Conservation (phyloP, 2,329 filamentous ascomycete species). For the Fusarium pilosicola region DNA sequence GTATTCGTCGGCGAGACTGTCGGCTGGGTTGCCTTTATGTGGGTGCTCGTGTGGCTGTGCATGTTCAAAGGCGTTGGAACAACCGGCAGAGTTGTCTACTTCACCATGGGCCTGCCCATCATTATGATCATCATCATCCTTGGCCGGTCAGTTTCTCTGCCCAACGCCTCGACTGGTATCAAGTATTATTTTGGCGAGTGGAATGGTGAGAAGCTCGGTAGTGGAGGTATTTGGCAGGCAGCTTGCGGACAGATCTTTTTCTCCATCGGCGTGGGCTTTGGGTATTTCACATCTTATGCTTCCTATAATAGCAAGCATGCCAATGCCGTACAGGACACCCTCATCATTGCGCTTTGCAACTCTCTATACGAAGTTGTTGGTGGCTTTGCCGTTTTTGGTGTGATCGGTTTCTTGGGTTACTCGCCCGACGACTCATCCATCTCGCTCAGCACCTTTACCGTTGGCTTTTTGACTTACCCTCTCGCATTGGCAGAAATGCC, state of each 20-base stretch:
- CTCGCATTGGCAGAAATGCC: background rate
- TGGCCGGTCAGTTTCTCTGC: background rate
- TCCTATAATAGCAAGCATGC: conserved; percentile 63
- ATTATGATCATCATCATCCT: background rate
- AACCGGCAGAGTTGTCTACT: background rate
- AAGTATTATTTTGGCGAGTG: conserved; percentile 1
- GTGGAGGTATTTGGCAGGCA: conserved; percentile 55
- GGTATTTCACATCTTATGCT: conserved; percentile 65
- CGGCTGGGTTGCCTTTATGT: background rate
- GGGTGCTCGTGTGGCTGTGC: background rate
- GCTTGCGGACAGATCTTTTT: conserved; percentile 59
- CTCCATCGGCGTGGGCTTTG: conserved; percentile 60
- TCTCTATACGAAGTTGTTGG: background rate
- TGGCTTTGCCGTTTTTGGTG: background rate
- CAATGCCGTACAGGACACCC: conserved; percentile 44
- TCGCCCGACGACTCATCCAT: background rate
- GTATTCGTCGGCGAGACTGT: background rate
- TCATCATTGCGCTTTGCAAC: background rate
- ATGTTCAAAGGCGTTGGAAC: background rate
- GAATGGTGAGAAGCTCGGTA: background rate
- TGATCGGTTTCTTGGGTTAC: background rate
- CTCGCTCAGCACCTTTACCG: background rate
- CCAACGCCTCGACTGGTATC: background rate
- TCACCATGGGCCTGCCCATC: background rate
- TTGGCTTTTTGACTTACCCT: background rate